Base-by-base conservation (phyloP, 805 yeast species). In the Kodamaea laetipori region DNA sequence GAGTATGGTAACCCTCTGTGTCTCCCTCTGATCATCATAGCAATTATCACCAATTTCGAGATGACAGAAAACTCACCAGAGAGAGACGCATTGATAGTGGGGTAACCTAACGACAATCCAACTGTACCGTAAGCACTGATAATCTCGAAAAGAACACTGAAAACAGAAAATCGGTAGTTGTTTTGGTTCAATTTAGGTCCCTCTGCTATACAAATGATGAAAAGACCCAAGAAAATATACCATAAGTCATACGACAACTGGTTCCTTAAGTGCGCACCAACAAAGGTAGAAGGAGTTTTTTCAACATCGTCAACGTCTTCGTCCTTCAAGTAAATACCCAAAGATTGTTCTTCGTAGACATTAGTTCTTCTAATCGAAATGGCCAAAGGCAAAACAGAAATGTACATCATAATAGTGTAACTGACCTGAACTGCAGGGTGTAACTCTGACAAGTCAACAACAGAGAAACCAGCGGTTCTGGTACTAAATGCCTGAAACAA, bases 111-210 rank as follows among this genome's bases (percentile, higher is more conserved):
- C 4, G 96, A 86, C 48, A 94, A 65, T 0, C 99, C 99, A 38
- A 92, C 98, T 0, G 97, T 90, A 62, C 98, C 97, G 64, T 94
- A 95, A 0, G 98, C 98, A 51, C 95, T 84, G 4, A 89, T 86
- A 47, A 90, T 81, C 58, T 94, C 99, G 65, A 92, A 94, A 55
- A 94, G 66, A 2, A 87, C 71, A 4, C 78, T 69, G 62, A 92
- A 92, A 13, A 88, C 77, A 6, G 80, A 73, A 56, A 90, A 88
- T 5, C 74, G 61, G 12, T 60, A 48, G 10, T 71, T 68, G 4
- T 66, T 57, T 9, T 54, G 45, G 40, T 73, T 70, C 23, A 90
- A 69, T 51, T 77, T 79, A 4, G 71, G 66, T 12, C 92, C 86
- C 58, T 94, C 99, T 39, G 88, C 86, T 44, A 94, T 82, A 56